Percentiles rank a stretch among this genome's conserved stretches.
Conservation (phyloP, 2,329 filamentous ascomycete genomes). For the Chrysoporthe puriensis region DNA sequence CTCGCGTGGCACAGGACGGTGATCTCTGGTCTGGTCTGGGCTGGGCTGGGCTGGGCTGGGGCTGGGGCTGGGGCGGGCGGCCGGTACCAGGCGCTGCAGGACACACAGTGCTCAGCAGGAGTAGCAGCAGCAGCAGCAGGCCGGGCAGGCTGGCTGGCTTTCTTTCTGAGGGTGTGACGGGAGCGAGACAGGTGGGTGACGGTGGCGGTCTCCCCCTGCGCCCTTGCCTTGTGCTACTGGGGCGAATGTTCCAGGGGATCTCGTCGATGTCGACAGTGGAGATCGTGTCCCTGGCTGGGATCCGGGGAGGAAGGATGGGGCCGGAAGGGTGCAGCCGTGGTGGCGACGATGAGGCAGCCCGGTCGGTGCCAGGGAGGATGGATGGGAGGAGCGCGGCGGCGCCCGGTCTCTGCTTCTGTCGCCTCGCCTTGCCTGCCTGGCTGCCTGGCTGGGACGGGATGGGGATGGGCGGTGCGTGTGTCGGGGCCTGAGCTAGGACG, state of each 20-base stretch:
- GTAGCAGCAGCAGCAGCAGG: not conserved
- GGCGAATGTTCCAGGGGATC: conserved; percentile 8
- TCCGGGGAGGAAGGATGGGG: not conserved
- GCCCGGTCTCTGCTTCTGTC: not conserved
- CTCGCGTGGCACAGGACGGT: conserved; percentile 23
- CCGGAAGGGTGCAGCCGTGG: conserved; percentile 2
- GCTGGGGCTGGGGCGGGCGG: not conserved
- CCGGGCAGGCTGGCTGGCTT: not conserved
- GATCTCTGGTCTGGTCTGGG: conserved; percentile 15
- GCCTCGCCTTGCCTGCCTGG: not conserved
- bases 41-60: not conserved
- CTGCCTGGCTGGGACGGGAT: not conserved
- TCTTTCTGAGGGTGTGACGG: not conserved
- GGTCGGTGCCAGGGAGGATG: not conserved
- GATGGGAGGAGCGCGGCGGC: not conserved
- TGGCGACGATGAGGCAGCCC: not conserved
- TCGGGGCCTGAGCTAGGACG: conserved; percentile 6
- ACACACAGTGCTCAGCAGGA: too few relatives aligned
- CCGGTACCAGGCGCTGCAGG: not conserved
- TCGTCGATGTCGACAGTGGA: not conserved
- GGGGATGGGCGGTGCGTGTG: conserved; percentile 6
- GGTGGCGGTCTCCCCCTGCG: conserved; percentile 4
- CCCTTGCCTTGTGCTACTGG: conserved; percentile 9
- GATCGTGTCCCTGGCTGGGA: not conserved
- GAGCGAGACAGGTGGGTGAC: conserved; percentile 11